These are phyloP conservation scores for Bipolaris bicolor DNA, from an alignment of 2,329 filamentous ascomycete species.

Conservation along the genomic window DNA sequence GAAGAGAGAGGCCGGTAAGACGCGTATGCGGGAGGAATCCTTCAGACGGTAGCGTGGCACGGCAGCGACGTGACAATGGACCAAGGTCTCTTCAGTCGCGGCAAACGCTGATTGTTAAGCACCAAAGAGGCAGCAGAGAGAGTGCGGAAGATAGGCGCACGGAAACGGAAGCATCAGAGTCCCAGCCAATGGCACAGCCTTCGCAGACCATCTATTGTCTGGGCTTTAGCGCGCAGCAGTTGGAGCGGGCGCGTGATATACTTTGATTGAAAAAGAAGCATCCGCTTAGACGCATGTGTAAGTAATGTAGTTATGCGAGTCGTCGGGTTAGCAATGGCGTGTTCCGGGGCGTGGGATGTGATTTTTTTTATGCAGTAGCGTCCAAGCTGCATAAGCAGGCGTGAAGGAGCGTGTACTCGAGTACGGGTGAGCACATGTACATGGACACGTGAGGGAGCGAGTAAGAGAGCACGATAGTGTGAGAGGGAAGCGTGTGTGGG, in stretches of 20 bases:
- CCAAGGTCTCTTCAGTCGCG: not conserved
- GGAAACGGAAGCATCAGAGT: not conserved
- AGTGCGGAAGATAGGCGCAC: not conserved
- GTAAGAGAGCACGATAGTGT: not conserved
- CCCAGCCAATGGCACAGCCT: not conserved
- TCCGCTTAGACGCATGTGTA: too few relatives aligned
- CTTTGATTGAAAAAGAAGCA: not conserved
- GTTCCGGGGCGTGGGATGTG: too few relatives aligned
- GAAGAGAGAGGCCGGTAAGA: not conserved
- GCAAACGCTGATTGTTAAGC: not conserved
- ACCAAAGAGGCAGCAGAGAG: not conserved
- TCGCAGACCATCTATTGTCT: too few relatives aligned
- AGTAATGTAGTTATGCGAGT: too few relatives aligned
- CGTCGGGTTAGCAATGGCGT: too few relatives aligned
- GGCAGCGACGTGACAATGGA: not conserved
- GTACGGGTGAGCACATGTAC: too few relatives aligned
- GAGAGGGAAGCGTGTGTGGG: not conserved
- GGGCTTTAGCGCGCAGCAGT: not conserved
- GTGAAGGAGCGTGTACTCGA: too few relatives aligned
- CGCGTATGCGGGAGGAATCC: not conserved
- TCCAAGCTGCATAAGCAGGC: too few relatives aligned
- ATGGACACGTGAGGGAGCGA: not conserved
- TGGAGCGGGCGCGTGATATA: not conserved
- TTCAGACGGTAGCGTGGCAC: not conserved
- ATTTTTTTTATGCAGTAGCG: too few relatives aligned